A percentile compares a stretch with the other conserved stretches of the same genome.
Conservation (phyloP, 805 yeast species). For the Suhomyces canberraensis region DNA sequence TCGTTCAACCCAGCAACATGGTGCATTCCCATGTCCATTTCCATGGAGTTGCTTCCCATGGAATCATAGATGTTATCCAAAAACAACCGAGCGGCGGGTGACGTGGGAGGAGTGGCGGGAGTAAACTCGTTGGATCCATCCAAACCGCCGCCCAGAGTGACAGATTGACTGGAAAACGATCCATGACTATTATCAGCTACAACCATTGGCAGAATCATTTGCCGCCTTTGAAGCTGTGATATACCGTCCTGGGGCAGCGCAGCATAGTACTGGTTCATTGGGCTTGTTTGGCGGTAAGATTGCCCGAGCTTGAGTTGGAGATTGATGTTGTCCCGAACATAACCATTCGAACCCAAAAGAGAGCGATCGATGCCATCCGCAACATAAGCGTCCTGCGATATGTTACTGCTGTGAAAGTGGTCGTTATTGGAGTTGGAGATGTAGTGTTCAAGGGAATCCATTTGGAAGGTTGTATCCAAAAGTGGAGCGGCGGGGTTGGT, state of each 20-base stretch:
- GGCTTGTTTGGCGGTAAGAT: not conserved
- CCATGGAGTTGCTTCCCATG: not conserved
- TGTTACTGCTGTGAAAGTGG: not conserved
- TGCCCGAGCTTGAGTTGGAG: conserved; percentile 8
- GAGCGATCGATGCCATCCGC: not conserved
- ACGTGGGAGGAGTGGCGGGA: not conserved
- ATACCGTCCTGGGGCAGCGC: conserved; percentile 1
- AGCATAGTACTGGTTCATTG: conserved; percentile 1
- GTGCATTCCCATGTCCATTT: not conserved
- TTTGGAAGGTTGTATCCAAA: not conserved
- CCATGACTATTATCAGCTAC: too few species aligned
- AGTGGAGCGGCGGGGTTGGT: not conserved
- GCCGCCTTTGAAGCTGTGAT: not conserved
- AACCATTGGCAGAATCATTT: conserved; percentile 5
- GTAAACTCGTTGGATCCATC: too few species aligned
- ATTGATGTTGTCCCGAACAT: conserved; percentile 6
- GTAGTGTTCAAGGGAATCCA: not conserved
- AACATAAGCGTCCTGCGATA: not conserved
- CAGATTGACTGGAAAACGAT: too few species aligned
- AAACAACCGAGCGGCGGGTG: not conserved
- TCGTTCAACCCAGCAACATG: conserved; percentile 1
- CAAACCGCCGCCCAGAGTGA: too few species aligned
- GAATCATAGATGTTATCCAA: conserved; percentile 1
- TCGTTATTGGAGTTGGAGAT: not conserved
- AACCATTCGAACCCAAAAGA: not conserved